Base-by-base conservation (phyloP, 2,329 filamentous ascomycete species). In the Chaetomium globosum region DNA sequence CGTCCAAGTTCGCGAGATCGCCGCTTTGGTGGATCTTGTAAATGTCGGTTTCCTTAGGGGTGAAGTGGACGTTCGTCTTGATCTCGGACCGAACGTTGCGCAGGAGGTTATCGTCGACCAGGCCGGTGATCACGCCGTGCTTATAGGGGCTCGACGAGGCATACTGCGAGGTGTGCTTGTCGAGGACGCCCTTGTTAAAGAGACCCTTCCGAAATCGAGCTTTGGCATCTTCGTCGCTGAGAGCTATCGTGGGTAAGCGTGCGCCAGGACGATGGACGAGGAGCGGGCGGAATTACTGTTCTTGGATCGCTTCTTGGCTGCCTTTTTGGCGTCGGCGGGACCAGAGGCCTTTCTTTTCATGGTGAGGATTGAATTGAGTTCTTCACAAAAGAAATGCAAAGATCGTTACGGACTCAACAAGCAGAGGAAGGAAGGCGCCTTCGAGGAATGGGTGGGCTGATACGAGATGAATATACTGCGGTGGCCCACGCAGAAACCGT, bases 21-120 rank as follows among this genome's bases (percentile, higher is more conserved):
- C 95, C 95, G 4, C 94, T 98, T 81, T 99, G 95, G 83, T 97
- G 93, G 75, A 99, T 98, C 80, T 96, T 97, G 85, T 99, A 99
- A 73, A 99, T 99, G 77, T 99, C 95, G 56, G 95, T 99, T 79
- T 99, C 95, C 78, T 99, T 99, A 72, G 93, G 93, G 13, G 95
- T 97, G 80, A 99, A 99, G 71, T 91, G 89, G 71, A 99, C 91
- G 75, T 97, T 93, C 71, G 90, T 84, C 77, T 89, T 89, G 77
- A 98, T 94, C 80, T 99, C 95, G 74, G 85, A 80, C 75, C 95
- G 93, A 66, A 99, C 95, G 63, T 86, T 83, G 73, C 93, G 93
- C 55, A 99, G 86, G 21, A 99, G 88, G 56, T 82, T 78, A 72
- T 94, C 89, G 78, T 95, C 83, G 75, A 98, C 89, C 52, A 99